Base-by-base conservation (phyloP, 208 protist genomes). In the Kentomonas sorsogonicus region DNA sequence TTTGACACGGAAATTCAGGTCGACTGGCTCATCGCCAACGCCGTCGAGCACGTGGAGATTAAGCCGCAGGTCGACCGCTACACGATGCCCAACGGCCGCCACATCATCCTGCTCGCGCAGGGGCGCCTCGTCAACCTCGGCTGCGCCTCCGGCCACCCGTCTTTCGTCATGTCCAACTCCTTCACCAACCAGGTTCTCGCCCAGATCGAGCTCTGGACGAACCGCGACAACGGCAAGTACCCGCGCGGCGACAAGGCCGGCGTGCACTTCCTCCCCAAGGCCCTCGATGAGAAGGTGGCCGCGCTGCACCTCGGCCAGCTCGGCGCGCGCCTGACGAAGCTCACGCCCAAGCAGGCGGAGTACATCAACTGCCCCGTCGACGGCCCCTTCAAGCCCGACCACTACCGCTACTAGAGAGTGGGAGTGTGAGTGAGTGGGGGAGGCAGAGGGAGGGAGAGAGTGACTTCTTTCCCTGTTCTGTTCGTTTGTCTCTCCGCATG, bases 1-100 rank as follows among this genome's bases (percentile, higher is more conserved):
- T 99, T 99, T 69, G 98, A 99, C 89, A 98, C 97, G 65, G 98
- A 99, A 91, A 99, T 99, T 72, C 96, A 99, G 77, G 96, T 99
- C 51, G 79, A 72, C 38, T 97, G 87, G 77, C 83, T 99, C 36
- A 80, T 95, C 64, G 69, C 60, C 25, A 86, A 94, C 69, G 95
- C 91, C 43, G 89, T 96, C 64, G 77, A 86, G 61, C 83, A 88
- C 63, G 83, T 96, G 55, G 98, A 98, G 81, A 98, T 99, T 75
- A 99, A 99, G 89, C 97, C 97, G 53, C 97, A 99, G 86, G 97
- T 99, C 51, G 98, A 99, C 74, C 87, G 94, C 71, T 99, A 89
- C 79, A 91, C 87, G 30, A 96, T 99, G 83, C 53, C 74, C 47
- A 95, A 86, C 72, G 97, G 97, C 48, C 79, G 79, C 52, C 86